Base-by-base conservation (phyloP, 75 land plant species). In the Cunninghamia lanceolata region DNA sequence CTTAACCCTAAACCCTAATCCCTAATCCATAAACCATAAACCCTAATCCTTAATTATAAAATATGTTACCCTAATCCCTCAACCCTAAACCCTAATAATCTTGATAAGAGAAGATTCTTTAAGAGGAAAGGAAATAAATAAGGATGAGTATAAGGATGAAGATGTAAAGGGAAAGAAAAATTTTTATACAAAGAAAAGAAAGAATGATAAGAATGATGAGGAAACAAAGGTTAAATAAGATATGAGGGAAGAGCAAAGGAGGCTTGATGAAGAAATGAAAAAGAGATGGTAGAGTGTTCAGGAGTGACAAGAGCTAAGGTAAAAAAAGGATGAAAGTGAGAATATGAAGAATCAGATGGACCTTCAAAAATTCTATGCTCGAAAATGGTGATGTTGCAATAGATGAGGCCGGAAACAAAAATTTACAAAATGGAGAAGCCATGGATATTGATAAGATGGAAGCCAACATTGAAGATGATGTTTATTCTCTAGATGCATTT, bases 401-500 rank as follows among this genome's bases (percentile, higher is more conserved):
- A 25, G 80, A 86, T 14, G 93, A 89, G 52, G 30, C 83, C 40
- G 88, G 38, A 38, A 84, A 88, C 85, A 90, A 85, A 50, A 75
- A 42, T 59, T 84, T 52, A 36, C 82, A 84, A 85, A 68, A 85
- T 70, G 87, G 13, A 43, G 17, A 39, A 19, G 82, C 89, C 16
- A 84, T 78, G 47, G 86, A 59, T 7, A 82, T 15, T 53, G 88
- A 73, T 77, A 70, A 52, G 96, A 94, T 13, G 99, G n/a, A n/a
- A n/a, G n/a, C n/a, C n/a, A n/a, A n/a, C n/a, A n/a, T n/a, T n/a
- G n/a, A n/a, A n/a, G n/a, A 96, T 32, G 99, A 98, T 52, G 89
- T 98, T 85, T 98, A 98, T 89, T 98, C 99, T 13, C 86, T 98
- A 14, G 99, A 98, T 94, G 99, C 99, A 46, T 98, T 94, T 74